phyloP scores from a whole-genome alignment of 2,329 filamentous ascomycete genomes.

The Colletotrichum sp. region DNA sequence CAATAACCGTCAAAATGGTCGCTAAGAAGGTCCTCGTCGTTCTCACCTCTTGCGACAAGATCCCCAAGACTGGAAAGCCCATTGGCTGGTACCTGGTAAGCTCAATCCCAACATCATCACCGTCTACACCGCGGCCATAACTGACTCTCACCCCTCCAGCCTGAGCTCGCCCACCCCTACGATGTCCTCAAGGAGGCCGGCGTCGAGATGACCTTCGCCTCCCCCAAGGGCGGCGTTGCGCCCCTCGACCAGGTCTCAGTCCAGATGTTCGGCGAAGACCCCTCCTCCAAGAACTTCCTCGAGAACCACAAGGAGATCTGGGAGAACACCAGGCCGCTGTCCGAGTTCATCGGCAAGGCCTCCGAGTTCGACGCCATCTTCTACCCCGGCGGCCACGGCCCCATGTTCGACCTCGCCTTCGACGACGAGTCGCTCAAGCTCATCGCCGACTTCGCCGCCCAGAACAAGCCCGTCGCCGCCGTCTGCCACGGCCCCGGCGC shows the following conservation, averaged over 20 bases:
- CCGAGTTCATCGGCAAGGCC: slow-evolving; percentile 59
- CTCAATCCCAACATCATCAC: neutral
- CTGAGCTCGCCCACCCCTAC: slow-evolving; percentile 71
- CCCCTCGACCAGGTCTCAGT: slow-evolving; percentile 67
- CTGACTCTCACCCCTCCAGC: slow-evolving; percentile 35
- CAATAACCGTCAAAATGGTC: slow-evolving; percentile 1
- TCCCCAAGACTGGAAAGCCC: slow-evolving; percentile 53
- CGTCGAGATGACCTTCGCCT: slow-evolving; percentile 62
- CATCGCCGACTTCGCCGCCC: slow-evolving; percentile 65
- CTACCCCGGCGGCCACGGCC: slow-evolving; percentile 63
- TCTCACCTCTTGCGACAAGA: slow-evolving; percentile 66
- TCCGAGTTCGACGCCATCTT: slow-evolving; percentile 68
- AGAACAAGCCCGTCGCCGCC: slow-evolving; percentile 67
- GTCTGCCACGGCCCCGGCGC: slow-evolving; percentile 75
- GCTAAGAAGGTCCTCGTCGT: slow-evolving; percentile 74
- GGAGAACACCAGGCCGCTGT: slow-evolving; percentile 66
- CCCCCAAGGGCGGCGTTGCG: slow-evolving; percentile 65
- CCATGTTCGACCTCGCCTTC: slow-evolving; percentile 71
- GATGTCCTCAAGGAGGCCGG: slow-evolving; percentile 57
- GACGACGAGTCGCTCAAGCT: slow-evolving; percentile 63
- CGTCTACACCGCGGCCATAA: neutral
- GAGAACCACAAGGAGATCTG: slow-evolving; percentile 63
- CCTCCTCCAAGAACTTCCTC: slow-evolving; percentile 58
- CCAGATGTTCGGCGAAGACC: slow-evolving; percentile 58
- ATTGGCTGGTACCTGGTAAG: slow-evolving; percentile 76